A percentile compares a stretch with the other conserved stretches of the same genome.
phyloP scores from a whole-genome alignment of 1,284 basidiomycete genomes.

The Heterobasidion parviporum region DNA sequence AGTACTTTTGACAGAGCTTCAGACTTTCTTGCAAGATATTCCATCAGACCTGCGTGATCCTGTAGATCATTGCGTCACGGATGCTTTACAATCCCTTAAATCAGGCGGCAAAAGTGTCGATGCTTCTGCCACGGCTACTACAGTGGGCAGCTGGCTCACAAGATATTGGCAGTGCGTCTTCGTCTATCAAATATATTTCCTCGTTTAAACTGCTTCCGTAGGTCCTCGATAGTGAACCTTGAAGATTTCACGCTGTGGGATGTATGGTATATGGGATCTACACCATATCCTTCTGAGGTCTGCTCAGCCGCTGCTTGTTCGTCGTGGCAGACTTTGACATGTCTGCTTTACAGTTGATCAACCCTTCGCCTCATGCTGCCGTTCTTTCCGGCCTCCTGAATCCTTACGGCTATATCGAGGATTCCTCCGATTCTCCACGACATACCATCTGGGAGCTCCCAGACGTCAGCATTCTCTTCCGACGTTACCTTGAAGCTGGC shows the following conservation, averaged over 20 bases:
- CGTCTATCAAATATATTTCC: background rate
- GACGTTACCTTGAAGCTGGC: slow-evolving; percentile 66
- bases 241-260: slow-evolving; percentile 53
- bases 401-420: slow-evolving; percentile 41
- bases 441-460: slow-evolving; percentile 37
- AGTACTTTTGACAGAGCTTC: background rate
- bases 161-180: slow-evolving; percentile 40
- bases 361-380: slow-evolving; percentile 56
- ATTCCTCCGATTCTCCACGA: slow-evolving; percentile 6
- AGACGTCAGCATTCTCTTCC: slow-evolving; percentile 69
- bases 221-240: slow-evolving; percentile 32
- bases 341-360: slow-evolving; percentile 40
- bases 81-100: background rate
- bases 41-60: background rate
- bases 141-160: slow-evolving; percentile 38
- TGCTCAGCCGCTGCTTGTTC: slow-evolving; percentile 7
- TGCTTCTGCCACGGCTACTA: background rate
- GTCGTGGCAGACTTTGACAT: background rate
- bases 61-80: background rate
- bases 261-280: slow-evolving; percentile 60
- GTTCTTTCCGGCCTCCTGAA: slow-evolving; percentile 51
- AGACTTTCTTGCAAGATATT: background rate
- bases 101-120: background rate
- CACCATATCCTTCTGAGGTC: slow-evolving; percentile 60
- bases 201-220: slow-evolving; percentile 14